Evolutionary conservation across 1,284 basidiomycete species (phyloP), one percentile per base, ranked within the genome.

Genomic region (Moesziomyces parantarcticus): DNA sequence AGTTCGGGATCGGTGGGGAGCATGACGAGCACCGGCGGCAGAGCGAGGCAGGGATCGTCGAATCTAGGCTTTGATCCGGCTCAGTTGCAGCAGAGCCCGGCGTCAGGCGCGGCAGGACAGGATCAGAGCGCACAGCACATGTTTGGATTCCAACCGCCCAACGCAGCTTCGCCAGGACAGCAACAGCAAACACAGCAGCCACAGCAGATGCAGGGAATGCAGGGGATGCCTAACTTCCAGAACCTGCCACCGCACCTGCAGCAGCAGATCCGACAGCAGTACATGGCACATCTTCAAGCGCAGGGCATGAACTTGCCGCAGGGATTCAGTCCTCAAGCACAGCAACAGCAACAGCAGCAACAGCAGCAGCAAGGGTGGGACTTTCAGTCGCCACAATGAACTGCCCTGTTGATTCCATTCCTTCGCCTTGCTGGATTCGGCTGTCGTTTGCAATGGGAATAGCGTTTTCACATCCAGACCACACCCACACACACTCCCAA

Each of bases 221-320:
- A 47, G 32, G 51, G 34, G 11, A 53, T 68, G 53, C 54, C 59
- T 44, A 72, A 72, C 42, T 50, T 75, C 22, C 68, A 75, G 22
- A 60, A 59, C 26, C 43, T 75, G 25, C 68, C 73, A 8, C 73
- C 73, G 20, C 67, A 72, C 40, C 14, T 75, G 34, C 73, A 75
- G 50, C 68, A 72, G 41, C 68, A 72, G 53, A 63, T 75, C 9
- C 57, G 64, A 14, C 68, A 75, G 47, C 73, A 75, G 63, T 73
- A 73, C 41, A 52, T 68, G 50, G 65, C 61, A 5, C 71, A 74
- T 9, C 43, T 74, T 47, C 71, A 58, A 48, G 39, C 45, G 21
- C 58, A 63, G 22, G 50, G 53, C 6, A 50, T 43, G 16, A 54
- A 52, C 10, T 40, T 49, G 23, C 62, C 64, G 22, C 51, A 50